Percentiles rank a stretch among this genome's conserved stretches.
Conservation (phyloP, 164 flowering plant genomes). For the Amborella trichopoda region DNA sequence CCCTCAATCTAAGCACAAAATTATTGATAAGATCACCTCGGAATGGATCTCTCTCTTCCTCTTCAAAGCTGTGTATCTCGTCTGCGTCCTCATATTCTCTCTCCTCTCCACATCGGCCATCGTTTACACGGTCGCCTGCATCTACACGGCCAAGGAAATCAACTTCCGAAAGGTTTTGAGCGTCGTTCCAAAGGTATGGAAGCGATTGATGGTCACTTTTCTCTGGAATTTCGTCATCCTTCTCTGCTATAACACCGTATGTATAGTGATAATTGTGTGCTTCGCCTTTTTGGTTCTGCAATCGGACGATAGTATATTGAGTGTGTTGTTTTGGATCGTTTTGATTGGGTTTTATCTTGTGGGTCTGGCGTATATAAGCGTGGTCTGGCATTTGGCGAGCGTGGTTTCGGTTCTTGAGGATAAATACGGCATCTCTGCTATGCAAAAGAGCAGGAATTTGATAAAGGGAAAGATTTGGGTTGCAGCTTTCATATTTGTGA, state of each 20-base stretch:
- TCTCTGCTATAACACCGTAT: constrained; percentile 4
- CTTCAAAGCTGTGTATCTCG: constrained; percentile 20
- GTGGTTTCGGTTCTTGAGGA: constrained; percentile 38
- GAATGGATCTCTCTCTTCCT: constrained; percentile 14
- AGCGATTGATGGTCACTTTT: constrained; percentile 21
- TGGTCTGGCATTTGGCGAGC: constrained; percentile 28
- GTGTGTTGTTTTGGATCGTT: neutral
- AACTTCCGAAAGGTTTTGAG: constrained; percentile 18
- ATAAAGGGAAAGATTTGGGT: constrained; percentile 22
- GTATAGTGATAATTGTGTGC: neutral
- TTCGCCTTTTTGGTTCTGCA: neutral
- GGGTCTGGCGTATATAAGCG: constrained; percentile 21
- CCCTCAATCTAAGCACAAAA: constrained; percentile 3
- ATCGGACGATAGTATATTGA: neutral
- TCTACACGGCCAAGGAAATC: constrained; percentile 23
- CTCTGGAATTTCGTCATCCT: constrained; percentile 2
- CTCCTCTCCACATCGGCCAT: constrained; percentile 40
- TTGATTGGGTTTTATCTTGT: constrained; percentile 7
- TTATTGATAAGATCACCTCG: constrained; percentile 11
- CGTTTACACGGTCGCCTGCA: constrained; percentile 32
- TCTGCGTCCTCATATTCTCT: constrained; percentile 22
- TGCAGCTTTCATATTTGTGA: constrained; percentile 9
- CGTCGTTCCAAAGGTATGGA: constrained; percentile 44
- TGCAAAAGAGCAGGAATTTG: constrained; percentile 23
- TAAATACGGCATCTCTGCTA: constrained; percentile 19